A percentile compares a stretch with the other conserved stretches of the same genome.
phyloP scores from a whole-genome alignment of 2,329 filamentous ascomycete genomes.

The Penicillium freii region DNA sequence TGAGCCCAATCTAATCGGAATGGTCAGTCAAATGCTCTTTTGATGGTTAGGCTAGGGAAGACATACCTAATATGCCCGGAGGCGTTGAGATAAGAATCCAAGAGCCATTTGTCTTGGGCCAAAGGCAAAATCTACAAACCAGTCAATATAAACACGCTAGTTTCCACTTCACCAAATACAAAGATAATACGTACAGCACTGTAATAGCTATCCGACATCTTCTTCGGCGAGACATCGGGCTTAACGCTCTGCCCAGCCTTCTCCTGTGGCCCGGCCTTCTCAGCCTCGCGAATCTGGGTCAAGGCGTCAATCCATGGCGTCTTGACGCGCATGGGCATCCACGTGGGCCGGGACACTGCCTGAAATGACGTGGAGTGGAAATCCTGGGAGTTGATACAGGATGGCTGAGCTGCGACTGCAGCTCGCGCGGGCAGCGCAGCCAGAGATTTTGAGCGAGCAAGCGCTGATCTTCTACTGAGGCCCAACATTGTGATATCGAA shows the following conservation, averaged over 20 bases:
- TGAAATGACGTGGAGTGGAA: slow-evolving; percentile 32
- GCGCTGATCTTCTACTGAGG: slow-evolving; percentile 20
- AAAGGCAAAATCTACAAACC: slow-evolving; percentile 61
- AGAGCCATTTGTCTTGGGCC: slow-evolving; percentile 71
- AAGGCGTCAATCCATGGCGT: slow-evolving; percentile 70
- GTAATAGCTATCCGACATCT: slow-evolving; percentile 70
- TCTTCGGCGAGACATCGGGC: slow-evolving; percentile 62
- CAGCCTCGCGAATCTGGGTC: slow-evolving; percentile 50
- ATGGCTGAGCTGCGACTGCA: slow-evolving; percentile 10
- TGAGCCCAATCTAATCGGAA: slow-evolving; percentile 57
- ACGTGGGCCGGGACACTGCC: slow-evolving; percentile 33
- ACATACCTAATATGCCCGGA: slow-evolving; percentile 66
- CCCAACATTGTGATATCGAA: slow-evolving; percentile 14
- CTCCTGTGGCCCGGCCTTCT: slow-evolving; percentile 24
- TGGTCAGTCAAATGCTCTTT: slow-evolving; percentile 19
- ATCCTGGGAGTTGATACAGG: slow-evolving; percentile 14
- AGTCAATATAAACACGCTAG: neutral
- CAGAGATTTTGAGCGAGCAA: slow-evolving; percentile 23
- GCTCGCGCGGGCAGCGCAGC: slow-evolving; percentile 14
- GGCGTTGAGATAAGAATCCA: slow-evolving; percentile 75
- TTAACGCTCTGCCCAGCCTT: slow-evolving; percentile 36
- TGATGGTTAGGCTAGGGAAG: neutral
- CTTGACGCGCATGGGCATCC: slow-evolving; percentile 58
- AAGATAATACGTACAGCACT: slow-evolving; percentile 53
- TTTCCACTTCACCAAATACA: neutral